These are phyloP conservation scores for Suillus alpinus DNA, from an alignment of 768 basidiomycete species.

Conservation along the genomic window DNA sequence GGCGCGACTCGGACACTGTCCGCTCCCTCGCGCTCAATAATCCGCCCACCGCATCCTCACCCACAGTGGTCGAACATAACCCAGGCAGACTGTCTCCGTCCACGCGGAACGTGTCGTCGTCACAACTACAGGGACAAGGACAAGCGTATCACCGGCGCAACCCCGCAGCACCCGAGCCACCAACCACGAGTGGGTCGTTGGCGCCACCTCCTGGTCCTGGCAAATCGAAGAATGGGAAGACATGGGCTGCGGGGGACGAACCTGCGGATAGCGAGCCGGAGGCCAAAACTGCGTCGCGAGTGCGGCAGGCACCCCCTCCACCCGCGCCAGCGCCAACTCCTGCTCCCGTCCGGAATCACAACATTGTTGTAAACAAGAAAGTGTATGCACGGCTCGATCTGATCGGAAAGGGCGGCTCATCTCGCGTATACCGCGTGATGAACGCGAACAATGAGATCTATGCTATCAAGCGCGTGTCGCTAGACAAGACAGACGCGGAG, in stretches of 20 bases:
- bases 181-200: conserved; percentile 38
- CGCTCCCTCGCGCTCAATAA: conserved; percentile 43
- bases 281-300: conserved; percentile 23
- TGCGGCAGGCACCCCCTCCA: conserved; percentile 32
- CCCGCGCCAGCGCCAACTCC: conserved; percentile 21
- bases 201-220: conserved; percentile 16
- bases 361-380: conserved; percentile 60
- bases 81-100: conserved; percentile 32
- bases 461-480: conserved; percentile 88
- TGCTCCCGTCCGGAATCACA: conserved; percentile 37
- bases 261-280: conserved; percentile 36
- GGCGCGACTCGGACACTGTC: conserved; percentile 76
- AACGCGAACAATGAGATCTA: conserved; percentile 73
- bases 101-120: conserved; percentile 18
- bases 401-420: conserved; percentile 92
- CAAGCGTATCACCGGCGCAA: conserved; percentile 57
- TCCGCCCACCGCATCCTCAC: conserved; percentile 42
- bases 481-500: conserved; percentile 87
- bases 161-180: conserved; percentile 64
- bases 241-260: conserved; percentile 48
- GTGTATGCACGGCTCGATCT: conserved; percentile 81
- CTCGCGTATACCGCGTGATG: conserved; percentile 92
- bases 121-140: conserved; percentile 20
- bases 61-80: conserved; percentile 50
- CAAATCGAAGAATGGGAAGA: conserved; percentile 33